Conservation (phyloP, 2,329 filamentous ascomycete species). For the Pseudogymnoascus sp. region DNA sequence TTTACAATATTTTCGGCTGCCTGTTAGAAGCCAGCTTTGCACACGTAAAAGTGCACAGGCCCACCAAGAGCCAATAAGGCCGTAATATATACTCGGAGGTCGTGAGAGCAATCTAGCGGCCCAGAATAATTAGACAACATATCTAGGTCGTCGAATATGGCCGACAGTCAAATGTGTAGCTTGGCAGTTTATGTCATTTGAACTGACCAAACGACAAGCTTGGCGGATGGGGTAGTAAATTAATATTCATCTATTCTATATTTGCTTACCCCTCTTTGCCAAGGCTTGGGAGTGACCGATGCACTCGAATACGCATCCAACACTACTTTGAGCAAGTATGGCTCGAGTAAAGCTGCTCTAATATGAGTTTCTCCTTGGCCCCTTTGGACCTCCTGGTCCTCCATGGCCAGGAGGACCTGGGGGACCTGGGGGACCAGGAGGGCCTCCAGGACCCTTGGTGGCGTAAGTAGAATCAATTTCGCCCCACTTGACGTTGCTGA, state of each 20-base stretch:
- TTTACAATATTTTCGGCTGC: neutral
- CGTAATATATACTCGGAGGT: neutral
- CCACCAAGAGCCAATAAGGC: neutral
- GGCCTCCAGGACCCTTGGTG: neutral
- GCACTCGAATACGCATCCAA: neutral
- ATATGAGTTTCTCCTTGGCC: neutral
- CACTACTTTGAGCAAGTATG: neutral
- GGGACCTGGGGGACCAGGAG: neutral
- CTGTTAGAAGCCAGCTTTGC: no score
- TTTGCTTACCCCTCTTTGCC: conserved; percentile 1
- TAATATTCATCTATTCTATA: conserved; percentile 4
- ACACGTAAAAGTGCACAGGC: no score
- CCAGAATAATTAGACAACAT: neutral
- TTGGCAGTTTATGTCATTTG: neutral
- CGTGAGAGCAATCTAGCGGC: neutral
- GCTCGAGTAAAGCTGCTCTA: neutral
- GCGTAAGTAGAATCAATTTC: conserved; percentile 48
- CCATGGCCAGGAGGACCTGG: no score
- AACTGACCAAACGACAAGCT: neutral
- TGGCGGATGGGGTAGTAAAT: neutral
- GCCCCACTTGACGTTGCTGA: conserved; percentile 53
- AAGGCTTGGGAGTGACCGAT: neutral
- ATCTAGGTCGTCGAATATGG: neutral
- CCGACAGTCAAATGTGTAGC: neutral
- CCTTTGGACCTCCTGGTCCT: neutral